These are phyloP conservation scores for Aphanomyces astaci DNA, from an alignment of 352 stramenopile species.

Conservation along the genomic window DNA sequence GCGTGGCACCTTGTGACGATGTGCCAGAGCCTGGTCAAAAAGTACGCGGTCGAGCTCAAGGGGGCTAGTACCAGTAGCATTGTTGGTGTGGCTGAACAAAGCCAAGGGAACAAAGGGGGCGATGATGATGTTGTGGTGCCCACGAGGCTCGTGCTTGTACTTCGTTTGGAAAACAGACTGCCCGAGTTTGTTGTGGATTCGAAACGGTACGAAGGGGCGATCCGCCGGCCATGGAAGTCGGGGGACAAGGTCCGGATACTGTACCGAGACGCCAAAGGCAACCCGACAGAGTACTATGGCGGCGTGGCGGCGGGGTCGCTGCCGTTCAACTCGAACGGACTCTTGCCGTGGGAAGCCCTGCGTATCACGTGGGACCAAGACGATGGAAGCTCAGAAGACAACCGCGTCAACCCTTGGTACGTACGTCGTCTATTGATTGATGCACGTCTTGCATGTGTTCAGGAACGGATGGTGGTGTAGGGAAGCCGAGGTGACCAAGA, in stretches of 20 bases:
- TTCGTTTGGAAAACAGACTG: conserved; percentile 76
- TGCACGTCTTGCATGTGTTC: neutral
- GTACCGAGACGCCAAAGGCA: conserved; percentile 60
- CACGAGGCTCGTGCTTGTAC: conserved; percentile 30
- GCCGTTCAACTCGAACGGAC: conserved; percentile 43
- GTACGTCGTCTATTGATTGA: conserved; percentile 19
- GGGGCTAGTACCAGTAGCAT: too few relatives aligned
- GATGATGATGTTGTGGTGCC: too few relatives aligned
- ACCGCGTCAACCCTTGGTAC: conserved; percentile 79
- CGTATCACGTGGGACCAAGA: conserved; percentile 81
- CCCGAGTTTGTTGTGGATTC: conserved; percentile 64
- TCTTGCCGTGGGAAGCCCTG: conserved; percentile 74
- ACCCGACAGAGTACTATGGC: conserved; percentile 62
- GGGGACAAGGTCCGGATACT: conserved; percentile 73
- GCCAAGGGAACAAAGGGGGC: too few relatives aligned
- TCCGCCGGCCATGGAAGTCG: conserved; percentile 47
- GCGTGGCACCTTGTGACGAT: conserved; percentile 61
- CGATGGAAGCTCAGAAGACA: conserved; percentile 70
- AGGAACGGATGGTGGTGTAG: conserved; percentile 12
- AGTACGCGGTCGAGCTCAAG: conserved; percentile 44
- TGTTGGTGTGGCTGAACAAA: too few relatives aligned
- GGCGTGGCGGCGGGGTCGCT: conserved; percentile 58
- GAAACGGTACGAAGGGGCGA: conserved; percentile 51
- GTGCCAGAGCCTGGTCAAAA: conserved; percentile 56
- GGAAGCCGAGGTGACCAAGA: conserved; percentile 6